A percentile compares a stretch with the other conserved stretches of the same genome.
phyloP scores from a whole-genome alignment of 441 rosid species.

The Brassica balearica region DNA sequence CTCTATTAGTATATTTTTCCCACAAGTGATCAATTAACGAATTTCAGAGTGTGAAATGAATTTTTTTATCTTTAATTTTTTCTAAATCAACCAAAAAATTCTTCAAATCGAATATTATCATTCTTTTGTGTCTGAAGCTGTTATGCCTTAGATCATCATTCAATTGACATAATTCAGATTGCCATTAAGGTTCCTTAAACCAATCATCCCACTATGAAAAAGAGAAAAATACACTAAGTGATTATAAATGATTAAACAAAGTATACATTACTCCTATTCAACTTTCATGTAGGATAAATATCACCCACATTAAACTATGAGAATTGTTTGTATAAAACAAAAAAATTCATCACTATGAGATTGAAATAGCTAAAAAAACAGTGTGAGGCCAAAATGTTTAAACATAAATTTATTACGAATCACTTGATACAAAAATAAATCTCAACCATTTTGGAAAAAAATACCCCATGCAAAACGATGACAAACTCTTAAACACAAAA shows the following conservation, averaged over 20 bases:
- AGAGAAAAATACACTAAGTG: neutral
- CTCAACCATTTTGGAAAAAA: neutral
- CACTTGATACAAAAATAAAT: neutral
- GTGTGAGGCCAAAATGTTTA: neutral
- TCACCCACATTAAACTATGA: neutral
- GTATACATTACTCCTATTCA: neutral
- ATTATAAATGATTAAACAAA: neutral
- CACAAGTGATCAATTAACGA: too few species aligned
- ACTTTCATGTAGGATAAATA: neutral
- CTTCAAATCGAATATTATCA: too few species aligned
- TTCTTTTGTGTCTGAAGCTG: neutral
- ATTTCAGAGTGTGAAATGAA: too few species aligned
- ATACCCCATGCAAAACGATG: neutral
- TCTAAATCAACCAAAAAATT: too few species aligned
- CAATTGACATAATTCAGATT: neutral
- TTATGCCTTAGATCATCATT: neutral
- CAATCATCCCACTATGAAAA: neutral
- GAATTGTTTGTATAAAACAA: neutral
- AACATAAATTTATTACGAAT: neutral
- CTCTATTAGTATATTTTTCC: too few species aligned
- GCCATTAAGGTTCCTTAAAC: neutral
- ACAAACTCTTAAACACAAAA: neutral
- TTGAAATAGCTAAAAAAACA: neutral
- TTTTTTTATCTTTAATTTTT: too few species aligned
- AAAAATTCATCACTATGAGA: neutral